phyloP scores from a whole-genome alignment of 176 grass and related monocot species.

The Oryza glumipatula region DNA sequence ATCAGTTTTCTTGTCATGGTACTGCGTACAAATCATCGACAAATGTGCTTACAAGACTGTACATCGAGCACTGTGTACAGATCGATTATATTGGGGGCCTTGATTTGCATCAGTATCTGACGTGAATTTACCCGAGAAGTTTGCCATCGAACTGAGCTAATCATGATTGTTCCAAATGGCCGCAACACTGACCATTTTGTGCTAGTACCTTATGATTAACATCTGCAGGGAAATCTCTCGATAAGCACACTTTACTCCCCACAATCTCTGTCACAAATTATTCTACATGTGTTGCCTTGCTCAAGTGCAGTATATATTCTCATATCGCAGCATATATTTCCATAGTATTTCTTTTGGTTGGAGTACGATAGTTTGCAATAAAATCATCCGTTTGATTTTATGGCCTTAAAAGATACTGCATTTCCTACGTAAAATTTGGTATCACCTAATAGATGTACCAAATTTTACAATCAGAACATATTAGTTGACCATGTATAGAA shows the following conservation, averaged over 20 bases:
- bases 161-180: slow-evolving; percentile 53
- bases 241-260: slow-evolving; percentile 24
- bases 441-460: no score
- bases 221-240: slow-evolving; percentile 33
- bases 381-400: no score
- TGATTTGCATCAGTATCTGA: slow-evolving; percentile 11
- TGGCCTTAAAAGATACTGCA: no score
- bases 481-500: no score
- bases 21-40: slow-evolving; percentile 13
- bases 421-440: no score
- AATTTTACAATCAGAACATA: no score
- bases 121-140: slow-evolving; percentile 30
- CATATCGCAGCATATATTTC: no score
- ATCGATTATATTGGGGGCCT: not conserved
- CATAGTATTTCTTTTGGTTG: no score
- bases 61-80: slow-evolving; percentile 19
- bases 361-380: no score
- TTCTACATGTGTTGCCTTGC: slow-evolving; percentile 30
- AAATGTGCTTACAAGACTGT: slow-evolving; percentile 29
- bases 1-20: slow-evolving; percentile 28
- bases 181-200: slow-evolving; percentile 8
- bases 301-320: no score
- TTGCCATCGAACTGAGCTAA: not conserved
- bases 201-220: not conserved
- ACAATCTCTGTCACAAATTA: slow-evolving; percentile 19